These are phyloP conservation scores for Teratosphaeria zuluensis DNA, from an alignment of 2,329 filamentous ascomycete species.

Conservation along the genomic window DNA sequence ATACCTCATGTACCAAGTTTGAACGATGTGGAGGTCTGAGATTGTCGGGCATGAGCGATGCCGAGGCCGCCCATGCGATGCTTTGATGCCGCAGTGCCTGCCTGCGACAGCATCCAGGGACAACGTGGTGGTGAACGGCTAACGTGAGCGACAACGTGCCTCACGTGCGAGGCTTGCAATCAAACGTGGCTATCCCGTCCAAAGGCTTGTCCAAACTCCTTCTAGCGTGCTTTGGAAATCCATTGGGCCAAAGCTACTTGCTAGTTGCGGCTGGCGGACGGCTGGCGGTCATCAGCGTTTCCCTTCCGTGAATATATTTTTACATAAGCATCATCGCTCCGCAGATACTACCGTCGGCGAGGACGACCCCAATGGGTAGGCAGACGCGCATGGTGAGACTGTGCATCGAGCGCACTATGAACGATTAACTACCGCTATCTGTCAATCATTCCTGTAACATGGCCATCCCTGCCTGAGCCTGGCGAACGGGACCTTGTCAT, in stretches of 20 bases:
- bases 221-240: background rate
- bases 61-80: background rate
- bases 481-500: background rate
- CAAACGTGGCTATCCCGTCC: background rate
- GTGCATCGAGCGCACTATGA: background rate
- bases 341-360: background rate
- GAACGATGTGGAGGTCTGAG: background rate
- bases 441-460: background rate
- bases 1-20: background rate
- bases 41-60: background rate
- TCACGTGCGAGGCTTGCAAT: background rate
- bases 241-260: background rate
- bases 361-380: background rate
- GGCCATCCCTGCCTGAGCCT: background rate
- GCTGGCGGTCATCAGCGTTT: background rate
- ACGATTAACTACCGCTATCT: background rate
- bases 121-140: background rate
- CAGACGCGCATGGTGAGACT: background rate
- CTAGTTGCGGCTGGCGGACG: background rate
- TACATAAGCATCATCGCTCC: background rate
- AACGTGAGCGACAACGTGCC: background rate
- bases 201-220: background rate
- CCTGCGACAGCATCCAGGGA: background rate
- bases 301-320: background rate
- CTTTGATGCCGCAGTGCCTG: background rate